Evolutionary conservation across 495 filamentous ascomycete species (phyloP).

Genomic region (Lasiosphaeriaceae sp.): DNA sequence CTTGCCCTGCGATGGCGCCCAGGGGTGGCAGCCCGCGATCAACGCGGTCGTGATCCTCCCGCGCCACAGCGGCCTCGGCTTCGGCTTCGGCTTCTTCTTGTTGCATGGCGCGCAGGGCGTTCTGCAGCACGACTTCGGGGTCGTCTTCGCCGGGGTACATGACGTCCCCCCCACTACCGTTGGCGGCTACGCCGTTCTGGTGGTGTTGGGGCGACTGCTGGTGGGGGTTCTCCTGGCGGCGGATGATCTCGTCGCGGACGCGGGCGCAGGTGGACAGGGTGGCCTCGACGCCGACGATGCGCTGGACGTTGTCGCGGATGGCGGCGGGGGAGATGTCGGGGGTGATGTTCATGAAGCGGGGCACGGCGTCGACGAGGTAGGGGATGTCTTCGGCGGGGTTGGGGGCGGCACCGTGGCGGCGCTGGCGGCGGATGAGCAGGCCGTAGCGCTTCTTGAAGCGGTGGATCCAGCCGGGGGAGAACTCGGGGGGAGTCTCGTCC

Average conservation of each 20-base stretch:
- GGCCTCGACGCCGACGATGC: conserved; percentile 44
- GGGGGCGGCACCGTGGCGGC: conserved; percentile 37
- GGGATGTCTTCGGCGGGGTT: conserved; percentile 45
- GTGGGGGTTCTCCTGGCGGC: conserved; percentile 35
- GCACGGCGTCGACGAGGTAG: conserved; percentile 46
- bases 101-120: conserved; percentile 44
- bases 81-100: conserved; percentile 49
- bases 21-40: conserved; percentile 40
- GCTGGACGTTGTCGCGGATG: conserved; percentile 43
- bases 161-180: conserved; percentile 19
- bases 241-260: conserved; percentile 47
- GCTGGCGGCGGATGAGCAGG: conserved; percentile 45
- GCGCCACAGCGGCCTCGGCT: conserved; percentile 38
- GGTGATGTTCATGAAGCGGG: conserved; percentile 44
- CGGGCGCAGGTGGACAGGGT: conserved; percentile 44
- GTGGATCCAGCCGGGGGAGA: conserved; percentile 53
- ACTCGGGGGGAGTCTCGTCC: conserved; percentile 45
- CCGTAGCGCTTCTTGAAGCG: conserved; percentile 53
- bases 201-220: conserved; percentile 7
- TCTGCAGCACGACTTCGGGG: conserved; percentile 47
- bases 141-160: conserved; percentile 37
- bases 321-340: conserved; percentile 43
- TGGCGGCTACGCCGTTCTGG: conserved; percentile 1
- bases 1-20: conserved; percentile 24
- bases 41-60: conserved; percentile 42